Evolutionary conservation across 768 basidiomycete genomes (phyloP), one percentile per base, ranked within the genome.

Genomic region (Pisolithus orientalis): DNA sequence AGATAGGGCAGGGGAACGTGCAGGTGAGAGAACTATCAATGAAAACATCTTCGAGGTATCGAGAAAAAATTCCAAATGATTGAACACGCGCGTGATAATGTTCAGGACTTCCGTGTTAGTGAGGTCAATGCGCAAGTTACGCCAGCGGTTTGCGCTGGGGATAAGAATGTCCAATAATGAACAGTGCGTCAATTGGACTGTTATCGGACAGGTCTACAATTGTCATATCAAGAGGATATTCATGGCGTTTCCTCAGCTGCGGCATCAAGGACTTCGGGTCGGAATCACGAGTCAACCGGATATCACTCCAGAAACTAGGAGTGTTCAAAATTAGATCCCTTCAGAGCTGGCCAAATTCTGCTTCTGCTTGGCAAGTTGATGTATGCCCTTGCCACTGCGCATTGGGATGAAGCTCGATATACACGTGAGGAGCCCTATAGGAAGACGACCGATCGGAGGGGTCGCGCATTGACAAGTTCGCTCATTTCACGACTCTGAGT

Each of bases 51-150:
- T 29, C 28, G 7, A 29, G 28, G 28, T 7, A 29, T 5, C 5
- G 28, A 21, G 21, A 21, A 21, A 21, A 29, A 29, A 29, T 29
- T 5, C 28, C 28, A 29, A 29, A 29, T 29, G 7, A 7, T 29
- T 7, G 28, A 29, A 29, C 28, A 5, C 3, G 28, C 28, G 28
- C 5, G 7, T 29, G 28, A 29, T 29, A 7, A 2, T 21, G 21
- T 21, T 21, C 21, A 1, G 21, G 21, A 29, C 2, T 5, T 29
- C 28, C 28, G 28, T 21, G 21, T 21, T 21, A 21, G 21, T 21
- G 21, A 21, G 21, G 21, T 21, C 21, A 21, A 80, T 70, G 57
- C 83, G 79, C 60, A 80, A 76, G 4, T 84, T 63, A 25, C 75
- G 4, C 38, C 38, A 39, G 11, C 38, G 38, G 5, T 39, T 13